These are phyloP conservation scores for Nidula microcarpa DNA, from an alignment of 768 basidiomycete species.

Conservation along the genomic window DNA sequence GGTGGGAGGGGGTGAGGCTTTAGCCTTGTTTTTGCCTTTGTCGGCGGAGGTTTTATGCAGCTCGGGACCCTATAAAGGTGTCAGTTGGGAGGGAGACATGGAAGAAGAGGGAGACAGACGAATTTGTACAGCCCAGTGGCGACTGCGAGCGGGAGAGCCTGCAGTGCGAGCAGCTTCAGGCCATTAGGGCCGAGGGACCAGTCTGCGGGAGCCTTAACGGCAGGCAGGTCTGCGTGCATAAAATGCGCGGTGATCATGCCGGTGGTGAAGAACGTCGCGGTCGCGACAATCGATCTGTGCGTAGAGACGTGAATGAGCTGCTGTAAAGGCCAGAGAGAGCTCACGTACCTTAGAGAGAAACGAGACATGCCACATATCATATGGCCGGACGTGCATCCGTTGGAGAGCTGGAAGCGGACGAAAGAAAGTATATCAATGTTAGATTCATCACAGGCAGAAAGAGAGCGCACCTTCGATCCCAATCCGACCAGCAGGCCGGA, in stretches of 20 bases:
- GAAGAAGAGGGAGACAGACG: constrained; percentile 7
- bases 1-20: neutral
- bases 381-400: constrained; percentile 71
- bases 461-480: constrained; percentile 46
- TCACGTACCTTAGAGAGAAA: constrained; percentile 44
- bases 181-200: constrained; percentile 38
- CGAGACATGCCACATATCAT: constrained; percentile 62
- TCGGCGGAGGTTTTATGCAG: neutral
- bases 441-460: neutral
- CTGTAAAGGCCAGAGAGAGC: constrained; percentile 1
- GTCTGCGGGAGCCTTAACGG: constrained; percentile 20
- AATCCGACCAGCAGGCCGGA: constrained; percentile 58
- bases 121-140: constrained; percentile 20
- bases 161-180: constrained; percentile 31
- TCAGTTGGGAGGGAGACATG: neutral
- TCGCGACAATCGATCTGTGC: constrained; percentile 51
- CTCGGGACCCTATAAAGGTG: neutral
- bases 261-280: constrained; percentile 47
- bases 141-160: constrained; percentile 32
- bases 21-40: neutral
- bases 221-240: constrained; percentile 29
- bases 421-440: constrained; percentile 3
- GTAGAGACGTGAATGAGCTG: constrained; percentile 6
- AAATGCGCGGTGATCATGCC: constrained; percentile 42
- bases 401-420: constrained; percentile 36